Base-by-base conservation (phyloP, 148 eudicot species). In the Pouteria glomerata region DNA sequence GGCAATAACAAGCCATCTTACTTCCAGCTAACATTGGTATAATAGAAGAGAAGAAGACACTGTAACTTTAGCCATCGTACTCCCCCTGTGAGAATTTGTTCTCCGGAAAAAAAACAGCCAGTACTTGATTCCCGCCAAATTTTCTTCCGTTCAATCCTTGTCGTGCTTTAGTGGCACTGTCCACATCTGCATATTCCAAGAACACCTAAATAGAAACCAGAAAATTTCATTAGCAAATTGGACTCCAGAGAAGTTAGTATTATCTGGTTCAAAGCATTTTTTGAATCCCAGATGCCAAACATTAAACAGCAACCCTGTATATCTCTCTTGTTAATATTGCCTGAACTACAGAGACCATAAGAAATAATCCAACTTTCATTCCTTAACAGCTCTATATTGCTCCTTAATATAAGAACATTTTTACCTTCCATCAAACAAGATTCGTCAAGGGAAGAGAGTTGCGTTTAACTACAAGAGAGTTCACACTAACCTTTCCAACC, bases 71-170 rank as follows among this genome's bases (percentile, higher is more conserved):
- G 21, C 51, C 97, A 53, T 88, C 91, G 69, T 88, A 95, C 19
- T 85, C 88, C 26, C 85, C 92, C 77, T 86, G 81, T 0, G 85
- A 77, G 63, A 85, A 92, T 76, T 85, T 88, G 58, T 88, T 79
- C 74, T 90, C 99, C 0, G 94, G 83, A 39, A 85, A 93, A 73
- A 74, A 93, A 23, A 78, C 82, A 6, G 93, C 96, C 58, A 88
- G 83, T 4, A 93, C 96, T 82, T 84, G 83, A 68, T 90, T 93
- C 30, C 93, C 98, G 24, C 76, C 96, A 41, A 93, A 93, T 78
- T 85, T 93, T 57, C 98, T 90, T 56, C 98, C 98, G 33, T 93
- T 80, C 82, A 93, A 84, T 34, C 90, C 96, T 26, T 76, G 73
- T 56, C 88, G 79, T 41, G 96, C 96, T 74, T 77, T 90, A 3